Conservation (phyloP, 1,139 yeast species). For the Kodamaea anthophila region DNA sequence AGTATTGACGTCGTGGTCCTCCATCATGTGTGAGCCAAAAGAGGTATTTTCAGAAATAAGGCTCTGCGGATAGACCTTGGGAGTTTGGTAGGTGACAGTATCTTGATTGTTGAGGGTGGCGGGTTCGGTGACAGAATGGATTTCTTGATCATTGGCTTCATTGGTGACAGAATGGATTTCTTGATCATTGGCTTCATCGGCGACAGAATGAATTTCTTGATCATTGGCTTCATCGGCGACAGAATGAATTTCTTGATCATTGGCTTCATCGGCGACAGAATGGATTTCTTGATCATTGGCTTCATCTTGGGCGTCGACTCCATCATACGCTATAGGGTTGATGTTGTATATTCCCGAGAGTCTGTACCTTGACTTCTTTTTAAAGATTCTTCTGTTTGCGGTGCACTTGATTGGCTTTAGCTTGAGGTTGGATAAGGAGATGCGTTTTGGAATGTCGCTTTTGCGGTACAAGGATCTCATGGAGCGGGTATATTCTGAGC, state of each 20-base stretch:
- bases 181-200: too few species aligned
- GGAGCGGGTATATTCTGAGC: neutral
- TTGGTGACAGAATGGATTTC: too few species aligned
- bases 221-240: too few species aligned
- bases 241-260: too few species aligned
- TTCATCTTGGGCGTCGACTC: constrained; percentile 3
- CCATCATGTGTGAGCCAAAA: constrained; percentile 9
- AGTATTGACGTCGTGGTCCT: constrained; percentile 8
- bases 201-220: too few species aligned
- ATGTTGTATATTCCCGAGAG: constrained; percentile 34
- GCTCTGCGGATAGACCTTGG: too few species aligned
- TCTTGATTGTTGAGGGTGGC: too few species aligned
- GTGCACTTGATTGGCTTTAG: constrained; percentile 39
- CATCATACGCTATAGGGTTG: constrained; percentile 27
- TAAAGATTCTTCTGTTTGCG: constrained; percentile 22
- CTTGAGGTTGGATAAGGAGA: constrained; percentile 33
- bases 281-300: neutral
- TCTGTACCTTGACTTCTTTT: constrained; percentile 38
- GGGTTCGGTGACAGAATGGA: too few species aligned
- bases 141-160: too few species aligned
- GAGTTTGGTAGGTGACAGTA: too few species aligned
- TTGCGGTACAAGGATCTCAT: neutral
- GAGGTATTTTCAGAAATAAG: constrained; percentile 6
- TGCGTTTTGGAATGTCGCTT: constrained; percentile 7
- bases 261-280: too few species aligned